These are phyloP conservation scores for Fusarium pseudoanthophilum DNA, from an alignment of 2,329 filamentous ascomycete genomes.

Conservation along the genomic window DNA sequence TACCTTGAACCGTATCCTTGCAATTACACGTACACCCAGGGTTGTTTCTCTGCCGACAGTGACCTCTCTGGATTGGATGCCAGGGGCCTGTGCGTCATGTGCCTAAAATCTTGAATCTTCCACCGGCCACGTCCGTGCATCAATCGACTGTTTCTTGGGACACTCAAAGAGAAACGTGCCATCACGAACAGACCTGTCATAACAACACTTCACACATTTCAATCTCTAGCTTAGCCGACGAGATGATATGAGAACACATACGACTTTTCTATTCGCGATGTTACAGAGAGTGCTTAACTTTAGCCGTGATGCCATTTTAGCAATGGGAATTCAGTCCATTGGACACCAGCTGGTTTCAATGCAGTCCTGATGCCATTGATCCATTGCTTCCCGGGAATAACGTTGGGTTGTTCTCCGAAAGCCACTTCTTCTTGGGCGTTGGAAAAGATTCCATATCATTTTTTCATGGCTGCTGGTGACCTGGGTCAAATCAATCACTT, in stretches of 20 bases:
- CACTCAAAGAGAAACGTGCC: conserved; percentile 30
- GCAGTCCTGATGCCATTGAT: background rate
- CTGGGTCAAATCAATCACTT: background rate
- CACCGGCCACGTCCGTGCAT: conserved; percentile 43
- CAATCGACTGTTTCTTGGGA: conserved; percentile 38
- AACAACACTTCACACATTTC: conserved; percentile 3
- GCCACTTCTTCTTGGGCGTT: background rate
- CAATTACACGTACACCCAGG: conserved; percentile 21
- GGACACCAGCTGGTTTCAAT: background rate
- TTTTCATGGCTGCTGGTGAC: background rate
- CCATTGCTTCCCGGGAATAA: conserved; percentile 6
- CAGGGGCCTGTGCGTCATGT: conserved; percentile 37
- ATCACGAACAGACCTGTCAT: conserved; percentile 37
- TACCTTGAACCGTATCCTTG: conserved; percentile 5
- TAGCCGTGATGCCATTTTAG: conserved; percentile 6
- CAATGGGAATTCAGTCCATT: conserved; percentile 10
- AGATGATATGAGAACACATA: conserved; percentile 25
- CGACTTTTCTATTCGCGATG: conserved; percentile 4
- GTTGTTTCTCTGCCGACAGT: conserved; percentile 28
- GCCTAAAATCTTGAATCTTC: conserved; percentile 20
- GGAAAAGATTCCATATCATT: conserved; percentile 12
- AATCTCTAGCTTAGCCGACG: conserved; percentile 9
- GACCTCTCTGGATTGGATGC: conserved; percentile 14
- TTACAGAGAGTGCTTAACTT: background rate
- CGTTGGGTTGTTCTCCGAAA: background rate